Percentiles rank a stretch among this genome's conserved stretches.
These are phyloP conservation scores for Mucuna pruriens DNA, from an alignment of 306 rosid genomes.

Conservation along the genomic window DNA sequence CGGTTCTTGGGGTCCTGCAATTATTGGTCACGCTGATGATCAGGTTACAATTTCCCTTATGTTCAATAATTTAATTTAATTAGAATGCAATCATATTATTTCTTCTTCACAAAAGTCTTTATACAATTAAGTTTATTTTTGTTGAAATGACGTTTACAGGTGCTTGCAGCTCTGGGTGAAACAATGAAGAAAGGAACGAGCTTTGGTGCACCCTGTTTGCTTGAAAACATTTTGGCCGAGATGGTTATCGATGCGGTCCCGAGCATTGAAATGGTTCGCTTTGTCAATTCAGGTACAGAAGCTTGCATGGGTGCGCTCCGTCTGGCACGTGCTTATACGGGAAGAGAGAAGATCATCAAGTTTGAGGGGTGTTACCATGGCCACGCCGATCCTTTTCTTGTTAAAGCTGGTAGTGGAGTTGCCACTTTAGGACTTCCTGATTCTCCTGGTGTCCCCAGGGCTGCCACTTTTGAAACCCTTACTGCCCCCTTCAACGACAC, in stretches of 20 bases:
- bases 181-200: constrained; percentile 99
- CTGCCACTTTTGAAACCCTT: constrained; percentile 87
- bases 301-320: constrained; percentile 98
- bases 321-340: constrained; percentile 82
- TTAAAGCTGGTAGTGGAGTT: constrained; percentile 95
- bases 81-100: too few species aligned
- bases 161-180: constrained; percentile 87
- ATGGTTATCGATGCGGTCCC: constrained; percentile 91
- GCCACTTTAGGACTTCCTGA: constrained; percentile 98
- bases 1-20: constrained; percentile 99
- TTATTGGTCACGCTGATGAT: constrained; percentile 96
- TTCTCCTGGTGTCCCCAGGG: constrained; percentile 95
- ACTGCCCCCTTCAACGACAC: constrained; percentile 77
- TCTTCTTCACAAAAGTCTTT: too few species aligned
- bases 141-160: constrained; percentile 50
- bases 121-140: not conserved
- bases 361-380: constrained; percentile 99
- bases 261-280: constrained; percentile 93
- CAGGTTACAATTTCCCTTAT: constrained; percentile 47
- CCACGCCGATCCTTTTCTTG: constrained; percentile 97
- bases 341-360: constrained; percentile 76
- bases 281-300: constrained; percentile 96
- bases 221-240: constrained; percentile 81
- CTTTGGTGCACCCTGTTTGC: constrained; percentile 95
- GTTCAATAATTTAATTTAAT: too few species aligned